Evolutionary conservation across 1,284 basidiomycete species (phyloP), one percentile per base, ranked within the genome.

Genomic region (Puccinia coronata): DNA sequence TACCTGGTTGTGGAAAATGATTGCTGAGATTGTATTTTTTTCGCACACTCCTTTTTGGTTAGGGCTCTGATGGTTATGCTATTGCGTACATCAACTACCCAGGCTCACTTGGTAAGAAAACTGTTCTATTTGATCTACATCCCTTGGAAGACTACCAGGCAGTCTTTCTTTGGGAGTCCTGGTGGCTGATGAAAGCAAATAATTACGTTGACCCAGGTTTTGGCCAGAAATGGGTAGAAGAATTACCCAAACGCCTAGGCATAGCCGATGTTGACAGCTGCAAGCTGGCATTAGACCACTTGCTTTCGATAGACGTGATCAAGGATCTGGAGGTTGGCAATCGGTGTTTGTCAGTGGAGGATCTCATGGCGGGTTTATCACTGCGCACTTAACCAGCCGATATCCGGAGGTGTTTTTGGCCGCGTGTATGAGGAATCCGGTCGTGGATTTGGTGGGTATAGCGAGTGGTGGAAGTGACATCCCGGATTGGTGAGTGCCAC

Each of bases 321-420:
- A 49, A 51, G 49, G 25, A 70, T 16, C 43, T 70, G 4, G n/a
- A 49, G 41, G 23, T 88, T 2, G 43, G 47, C n/a, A 4, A 49
- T 31, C 89, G 88, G 88, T 90, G 59, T 88, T 91, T 65, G 84
- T 92, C 2, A 87, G 86, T 47, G 92, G 92, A 1, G 92, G 92
- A 53, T 91, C 90, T 80, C 92, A 93, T 83, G 92, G 92, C 0
- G 92, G 92, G 0, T 93, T 92, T 85, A 87, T 92, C 23, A 84
- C 88, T 12, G 89, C 88, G 0, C 91, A 92, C 55, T 43, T 92
- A n/a, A 89, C 92, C 61, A 90, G 90, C 0, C 89, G 90, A 82
- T 89, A 89, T 83, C 91, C 91, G 0, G 88, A 89, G 43, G 84
- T 89, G 34, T 92, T 91, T 86, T 88, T 88, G 12, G 91, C 91